Evolutionary conservation across 2,329 filamentous ascomycete genomes (phyloP).

Genomic region (Spiromastix sp.): DNA sequence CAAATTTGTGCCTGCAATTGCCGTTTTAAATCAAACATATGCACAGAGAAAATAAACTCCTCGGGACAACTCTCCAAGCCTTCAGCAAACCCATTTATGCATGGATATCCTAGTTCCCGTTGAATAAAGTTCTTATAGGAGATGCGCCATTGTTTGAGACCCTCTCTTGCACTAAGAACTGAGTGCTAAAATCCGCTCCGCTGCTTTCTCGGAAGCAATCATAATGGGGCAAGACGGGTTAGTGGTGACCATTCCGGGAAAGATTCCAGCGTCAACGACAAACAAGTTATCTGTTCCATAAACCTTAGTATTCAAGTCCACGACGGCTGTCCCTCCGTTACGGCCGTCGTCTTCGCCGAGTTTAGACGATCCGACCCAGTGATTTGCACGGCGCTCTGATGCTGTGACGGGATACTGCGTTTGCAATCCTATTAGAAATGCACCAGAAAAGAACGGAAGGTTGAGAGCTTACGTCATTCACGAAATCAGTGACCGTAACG

Average conservation of each 20-base stretch:
- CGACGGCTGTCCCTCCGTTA: conserved; percentile 46
- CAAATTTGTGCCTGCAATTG: too few species aligned
- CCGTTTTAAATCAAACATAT: too few species aligned
- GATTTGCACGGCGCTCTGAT: conserved; percentile 37
- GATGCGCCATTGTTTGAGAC: too few species aligned
- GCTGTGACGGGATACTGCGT: conserved; percentile 16
- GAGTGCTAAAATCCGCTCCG: conserved; percentile 40
- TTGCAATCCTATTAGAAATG: conserved; percentile 34
- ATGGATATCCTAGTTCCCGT: not conserved
- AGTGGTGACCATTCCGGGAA: conserved; percentile 57
- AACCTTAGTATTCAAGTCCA: conserved; percentile 53
- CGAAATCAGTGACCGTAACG: conserved; percentile 46
- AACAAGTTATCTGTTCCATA: conserved; percentile 60
- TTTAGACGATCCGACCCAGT: conserved; percentile 46
- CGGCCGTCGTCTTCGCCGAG: conserved; percentile 49
- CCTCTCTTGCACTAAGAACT: not conserved
- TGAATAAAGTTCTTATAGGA: not conserved
- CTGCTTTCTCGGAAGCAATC: conserved; percentile 52
- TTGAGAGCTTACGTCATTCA: conserved; percentile 32
- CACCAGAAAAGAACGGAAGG: too few species aligned
- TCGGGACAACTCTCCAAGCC: too few species aligned
- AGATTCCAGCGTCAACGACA: conserved; percentile 58
- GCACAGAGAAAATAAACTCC: too few species aligned
- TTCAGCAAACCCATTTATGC: too few species aligned
- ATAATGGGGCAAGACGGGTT: conserved; percentile 60